Percentiles rank a stretch among this genome's conserved stretches.
Conservation (phyloP, 768 basidiomycete genomes). For the Leccinum truebloodii region DNA sequence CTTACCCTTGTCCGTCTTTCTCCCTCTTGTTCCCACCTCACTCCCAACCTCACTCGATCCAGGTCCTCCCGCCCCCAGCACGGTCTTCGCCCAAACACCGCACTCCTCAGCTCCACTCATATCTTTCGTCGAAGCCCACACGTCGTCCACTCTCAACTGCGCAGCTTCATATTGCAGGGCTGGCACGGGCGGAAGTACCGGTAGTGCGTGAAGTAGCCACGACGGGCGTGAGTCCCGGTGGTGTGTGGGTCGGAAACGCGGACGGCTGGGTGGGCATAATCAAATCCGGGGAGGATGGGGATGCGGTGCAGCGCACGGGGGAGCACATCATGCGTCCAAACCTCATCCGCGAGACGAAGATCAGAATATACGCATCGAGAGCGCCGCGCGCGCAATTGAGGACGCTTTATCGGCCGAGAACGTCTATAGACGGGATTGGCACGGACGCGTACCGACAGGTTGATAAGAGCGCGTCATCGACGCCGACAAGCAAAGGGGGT, state of each 20-base stretch:
- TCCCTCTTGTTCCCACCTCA: constrained; percentile 41
- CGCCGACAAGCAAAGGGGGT: too few species aligned
- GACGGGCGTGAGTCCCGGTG: constrained; percentile 27
- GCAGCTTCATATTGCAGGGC: constrained; percentile 70
- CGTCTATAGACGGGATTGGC: too few species aligned
- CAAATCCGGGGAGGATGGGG: background rate
- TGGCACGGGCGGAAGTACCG: constrained; percentile 26
- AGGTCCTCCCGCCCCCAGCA: constrained; percentile 25
- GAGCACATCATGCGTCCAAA: too few species aligned
- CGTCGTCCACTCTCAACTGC: constrained; percentile 62
- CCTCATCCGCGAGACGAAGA: too few species aligned
- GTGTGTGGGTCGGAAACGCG: constrained; percentile 3
- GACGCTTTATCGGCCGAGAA: too few species aligned
- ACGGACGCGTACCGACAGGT: too few species aligned
- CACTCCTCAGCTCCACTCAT: constrained; percentile 61
- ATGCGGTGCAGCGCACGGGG: too few species aligned
- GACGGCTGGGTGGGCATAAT: background rate
- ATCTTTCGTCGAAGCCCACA: constrained; percentile 67
- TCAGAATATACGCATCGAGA: too few species aligned
- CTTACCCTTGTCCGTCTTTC: too few species aligned
- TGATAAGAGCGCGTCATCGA: too few species aligned
- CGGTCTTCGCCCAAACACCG: constrained; percentile 66
- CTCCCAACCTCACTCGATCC: constrained; percentile 52
- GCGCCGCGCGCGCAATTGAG: too few species aligned
- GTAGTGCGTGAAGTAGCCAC: constrained; percentile 36